phyloP scores from a whole-genome alignment of 1,284 basidiomycete species.

The Phylloporus gajari region DNA sequence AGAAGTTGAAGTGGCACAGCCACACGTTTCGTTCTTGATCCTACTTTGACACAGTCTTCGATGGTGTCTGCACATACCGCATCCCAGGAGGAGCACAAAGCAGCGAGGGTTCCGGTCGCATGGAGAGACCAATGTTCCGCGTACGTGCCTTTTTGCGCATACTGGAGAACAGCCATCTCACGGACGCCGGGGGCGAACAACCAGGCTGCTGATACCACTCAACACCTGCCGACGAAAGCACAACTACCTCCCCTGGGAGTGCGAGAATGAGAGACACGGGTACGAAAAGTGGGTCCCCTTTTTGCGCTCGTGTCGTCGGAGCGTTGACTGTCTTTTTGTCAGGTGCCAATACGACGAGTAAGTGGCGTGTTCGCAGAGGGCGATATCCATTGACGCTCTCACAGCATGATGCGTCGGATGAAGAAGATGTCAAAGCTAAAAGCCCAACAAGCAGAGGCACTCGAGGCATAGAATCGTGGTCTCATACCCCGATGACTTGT shows the following conservation, averaged over 20 bases:
- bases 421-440: constrained; percentile 80
- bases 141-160: constrained; percentile 60
- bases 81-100: constrained; percentile 85
- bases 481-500: constrained; percentile 25
- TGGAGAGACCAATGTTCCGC: constrained; percentile 94
- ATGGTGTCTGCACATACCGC: constrained; percentile 83
- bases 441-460: constrained; percentile 67
- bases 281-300: constrained; percentile 73
- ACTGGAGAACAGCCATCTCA: neutral
- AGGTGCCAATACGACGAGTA: constrained; percentile 94
- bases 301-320: neutral
- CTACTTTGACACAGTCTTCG: constrained; percentile 19
- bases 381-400: constrained; percentile 13
- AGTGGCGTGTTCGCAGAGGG: constrained; percentile 48
- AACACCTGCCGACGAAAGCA: constrained; percentile 83
- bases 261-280: constrained; percentile 80
- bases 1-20: too few relatives aligned
- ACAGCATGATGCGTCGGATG: constrained; percentile 86
- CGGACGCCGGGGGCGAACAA: constrained; percentile 3
- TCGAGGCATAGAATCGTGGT: constrained; percentile 40
- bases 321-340: constrained; percentile 16
- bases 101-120: constrained; percentile 78
- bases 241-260: constrained; percentile 84
- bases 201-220: constrained; percentile 85
- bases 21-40: constrained; percentile 34